Base-by-base conservation (phyloP, 176 grass and related monocot species). In the Chrysopogon serrulatus region DNA sequence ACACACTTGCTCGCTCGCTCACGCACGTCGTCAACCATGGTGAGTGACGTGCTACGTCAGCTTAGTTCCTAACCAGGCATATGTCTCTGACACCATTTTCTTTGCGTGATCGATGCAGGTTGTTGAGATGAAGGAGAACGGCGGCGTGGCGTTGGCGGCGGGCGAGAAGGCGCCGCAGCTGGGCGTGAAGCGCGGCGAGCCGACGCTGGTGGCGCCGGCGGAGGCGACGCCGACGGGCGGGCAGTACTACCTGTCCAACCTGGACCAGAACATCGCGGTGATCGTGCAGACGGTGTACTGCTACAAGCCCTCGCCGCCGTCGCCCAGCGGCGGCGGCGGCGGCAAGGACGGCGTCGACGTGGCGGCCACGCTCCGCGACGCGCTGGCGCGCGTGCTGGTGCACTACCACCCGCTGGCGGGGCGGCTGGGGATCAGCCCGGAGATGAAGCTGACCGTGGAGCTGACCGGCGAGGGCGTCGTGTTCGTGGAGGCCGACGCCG, bases 231-330 rank as follows among this genome's bases (percentile, higher is more conserved):
- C 91, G 42, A 94, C 71, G 10, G 96, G 89, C 27, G 87, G 84
- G 23, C 85, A 74, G 32, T 99, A 99, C 89, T 99, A 88, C 88
- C 89, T 99, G n/a, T 96, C 91, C 2, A 99, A 99, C 91, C 90
- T 99, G 39, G 96, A 99, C 87, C 96, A 99, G 86, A 94, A 99
- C 84, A 90, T 99, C 33, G 93, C 91, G 2, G 93, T 99, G 34
- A 81, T 96, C 77, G 90, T 96, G 74, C 91, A 96, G 82, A 99
- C 96, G 0, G 67, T 96, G 16, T 98, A 98, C 89, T 91, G 92
- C 85, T 98, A 90, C 92, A 90, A 90, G 84, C 9, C 54, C 4
- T 19, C 37, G 37, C 37, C 37, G n/a, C n/a, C n/a, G n/a, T n/a
- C n/a, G n/a, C n/a, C n/a, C n/a, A n/a, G n/a, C n/a, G n/a, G n/a